These are phyloP conservation scores for Cucumis melo DNA, from an alignment of 306 rosid species.

Conservation along the genomic window DNA sequence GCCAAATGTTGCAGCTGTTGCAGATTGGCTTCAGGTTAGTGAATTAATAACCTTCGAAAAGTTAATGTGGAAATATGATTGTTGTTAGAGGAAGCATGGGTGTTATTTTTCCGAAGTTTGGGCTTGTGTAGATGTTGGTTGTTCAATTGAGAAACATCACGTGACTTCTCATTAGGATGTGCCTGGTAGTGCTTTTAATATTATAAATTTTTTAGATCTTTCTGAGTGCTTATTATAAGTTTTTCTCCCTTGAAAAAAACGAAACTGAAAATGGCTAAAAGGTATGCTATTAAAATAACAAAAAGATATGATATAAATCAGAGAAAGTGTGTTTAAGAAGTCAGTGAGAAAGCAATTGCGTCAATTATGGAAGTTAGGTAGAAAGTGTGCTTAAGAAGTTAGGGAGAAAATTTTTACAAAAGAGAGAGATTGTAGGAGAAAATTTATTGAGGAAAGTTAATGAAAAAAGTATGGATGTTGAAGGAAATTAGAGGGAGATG, in stretches of 20 bases:
- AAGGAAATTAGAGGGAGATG: neutral
- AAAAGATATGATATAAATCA: neutral
- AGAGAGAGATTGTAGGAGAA: neutral
- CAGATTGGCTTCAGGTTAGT: constrained; percentile 97
- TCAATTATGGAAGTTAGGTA: neutral
- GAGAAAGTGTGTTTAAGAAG: neutral
- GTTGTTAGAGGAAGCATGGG: neutral
- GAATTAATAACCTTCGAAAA: neutral
- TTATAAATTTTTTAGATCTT: neutral
- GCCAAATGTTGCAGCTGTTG: constrained; percentile 97
- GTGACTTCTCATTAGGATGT: neutral
- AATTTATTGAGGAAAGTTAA: neutral
- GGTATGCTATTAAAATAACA: neutral
- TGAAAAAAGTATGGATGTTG: neutral
- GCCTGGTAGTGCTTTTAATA: neutral
- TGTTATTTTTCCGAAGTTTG: neutral
- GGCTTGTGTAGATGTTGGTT: neutral
- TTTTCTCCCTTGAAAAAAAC: neutral
- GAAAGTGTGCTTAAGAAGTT: neutral
- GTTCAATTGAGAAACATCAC: neutral
- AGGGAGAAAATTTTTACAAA: neutral
- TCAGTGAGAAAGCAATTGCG: neutral
- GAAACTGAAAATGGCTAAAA: neutral
- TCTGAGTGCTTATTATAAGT: neutral
- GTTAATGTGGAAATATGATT: neutral